Base-by-base conservation (phyloP, 2,329 filamentous ascomycete genomes). In the Fusarium keratoplasticum region DNA sequence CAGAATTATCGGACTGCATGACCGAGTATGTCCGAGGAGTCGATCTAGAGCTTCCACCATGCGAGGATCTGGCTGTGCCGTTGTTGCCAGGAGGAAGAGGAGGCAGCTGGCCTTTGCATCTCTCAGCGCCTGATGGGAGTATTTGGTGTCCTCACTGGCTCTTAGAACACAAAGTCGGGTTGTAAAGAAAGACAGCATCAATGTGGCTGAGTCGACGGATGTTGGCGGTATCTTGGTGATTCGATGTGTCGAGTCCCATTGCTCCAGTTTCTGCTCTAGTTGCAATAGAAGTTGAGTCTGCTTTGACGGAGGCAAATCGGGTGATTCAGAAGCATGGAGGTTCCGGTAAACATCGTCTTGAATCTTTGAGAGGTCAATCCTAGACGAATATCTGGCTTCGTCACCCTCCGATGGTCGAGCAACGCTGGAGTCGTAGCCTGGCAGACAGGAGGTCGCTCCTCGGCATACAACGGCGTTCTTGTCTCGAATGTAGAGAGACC, bases 21-120 rank as follows among this genome's bases (percentile, higher is more conserved):
- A 55, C 7, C 38, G 65, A 4, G 70, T 61, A 14, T 31, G 47
- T 8, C 61, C 69, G 1, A 79, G 63, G 1, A 71, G 52, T 16
- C 76, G 73, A 8, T 71, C 66, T 3, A 79, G 59, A 8, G 66
- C 52, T 6, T 75, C 67, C 6, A 38, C 54, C 22, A 79, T 61
- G 3, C 55, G 67, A 4, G 42, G 33, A 20, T 77, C 67, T 20
- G 75, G 66, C 35, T 67, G 67, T 18, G 66, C 40, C 18, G 74
- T 25, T 5, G 74, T 79, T n/a, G 74, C 73, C 2, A 72, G 52
- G 14, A 79, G 58, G 27, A 79, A 75, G 14, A 78, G 16, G 22
- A 78, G 64, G 20, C 77, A 79, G 25, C 76, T 75, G 18, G 73
- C 69, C 29, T 74, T 78, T n/a, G 77, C 73, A 61, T 79, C 75